Base-by-base conservation (phyloP, 768 basidiomycete genomes). In the Plicaturopsis crispa region DNA sequence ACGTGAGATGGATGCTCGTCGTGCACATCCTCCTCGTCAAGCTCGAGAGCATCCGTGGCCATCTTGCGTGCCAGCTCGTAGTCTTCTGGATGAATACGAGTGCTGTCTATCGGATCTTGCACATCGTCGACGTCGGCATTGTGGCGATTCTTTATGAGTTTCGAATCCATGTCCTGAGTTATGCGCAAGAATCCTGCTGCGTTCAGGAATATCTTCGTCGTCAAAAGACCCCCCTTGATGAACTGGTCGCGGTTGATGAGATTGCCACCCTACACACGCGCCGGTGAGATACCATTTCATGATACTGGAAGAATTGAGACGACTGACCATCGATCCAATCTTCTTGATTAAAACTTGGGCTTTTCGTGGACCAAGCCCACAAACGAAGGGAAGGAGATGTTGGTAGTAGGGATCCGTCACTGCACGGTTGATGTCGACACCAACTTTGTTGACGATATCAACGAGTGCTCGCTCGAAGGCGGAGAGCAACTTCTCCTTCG, bases 11-110 rank as follows among this genome's bases (percentile, higher is more conserved):
- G 87, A 55, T 94, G 87, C 50, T 86, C 80, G 47, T 89, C 88
- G 40, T 87, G 86, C 23, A 91, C 72, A 62, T 99, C 96, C 57
- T 98, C 96, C 51, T 94, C 92, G 48, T 99, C 96, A n/a, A 90
- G 72, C 53, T 97, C 96, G 11, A 98, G 73, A 4, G 94, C 91
- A 59, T 97, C 92, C 14, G 89, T 87, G 24, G 94, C 94, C 92
- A 99, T 96, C 67, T 98, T 97, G 24, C 90, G 81, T 3, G 96
- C 94, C 26, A 98, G 72, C 48, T 97, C 93, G 54, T 98, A 99
- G 61, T 99, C 96, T 56, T 94, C 89, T 5, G 90, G 90, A 53
- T 99, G 96, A 38, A 99, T 89, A 14, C 96, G 86, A 24, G 93
- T 98, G 52, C 81, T 80, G 53, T 99, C 96, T 37, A 99, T 69